Percentiles rank a stretch among this genome's conserved stretches.
phyloP scores from a whole-genome alignment of 2,329 filamentous ascomycete genomes.

The Colletotrichum brevisporum region DNA sequence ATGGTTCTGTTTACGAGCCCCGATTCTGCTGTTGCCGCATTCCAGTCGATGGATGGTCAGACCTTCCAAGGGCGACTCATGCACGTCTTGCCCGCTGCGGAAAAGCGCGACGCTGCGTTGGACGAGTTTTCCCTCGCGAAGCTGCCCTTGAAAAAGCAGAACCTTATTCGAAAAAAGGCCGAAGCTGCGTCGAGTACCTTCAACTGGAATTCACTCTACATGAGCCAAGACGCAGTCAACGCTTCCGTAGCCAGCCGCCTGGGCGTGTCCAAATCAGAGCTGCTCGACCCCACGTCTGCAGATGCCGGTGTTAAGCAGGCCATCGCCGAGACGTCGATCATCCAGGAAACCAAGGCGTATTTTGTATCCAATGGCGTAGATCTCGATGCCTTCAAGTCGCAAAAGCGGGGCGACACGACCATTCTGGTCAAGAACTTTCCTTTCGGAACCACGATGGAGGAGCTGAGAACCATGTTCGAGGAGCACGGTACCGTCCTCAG shows the following conservation, averaged over 20 bases:
- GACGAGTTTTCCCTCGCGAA: constrained; percentile 94
- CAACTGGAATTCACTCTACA: constrained; percentile 99
- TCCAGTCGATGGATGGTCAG: constrained; percentile 83
- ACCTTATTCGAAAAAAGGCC: constrained; percentile 86
- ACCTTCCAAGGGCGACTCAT: constrained; percentile 93
- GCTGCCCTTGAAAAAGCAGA: constrained; percentile 93
- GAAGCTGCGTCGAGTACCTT: constrained; percentile 83
- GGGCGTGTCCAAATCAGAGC: constrained; percentile 89
- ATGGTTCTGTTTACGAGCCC: constrained; percentile 85
- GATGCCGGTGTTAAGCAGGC: constrained; percentile 97
- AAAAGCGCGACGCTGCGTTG: constrained; percentile 84
- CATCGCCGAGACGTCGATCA: constrained; percentile 94
- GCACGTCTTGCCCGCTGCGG: constrained; percentile 88
- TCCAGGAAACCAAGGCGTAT: constrained; percentile 95
- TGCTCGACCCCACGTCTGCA: constrained; percentile 95
- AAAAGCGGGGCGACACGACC: constrained; percentile 85
- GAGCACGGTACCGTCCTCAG: constrained; percentile 86
- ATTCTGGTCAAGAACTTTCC: constrained; percentile 97
- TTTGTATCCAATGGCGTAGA: constrained; percentile 91
- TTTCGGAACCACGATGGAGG: constrained; percentile 83
- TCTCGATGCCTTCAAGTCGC: constrained; percentile 89
- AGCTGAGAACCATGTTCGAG: constrained; percentile 85
- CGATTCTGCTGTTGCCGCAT: constrained; percentile 82
- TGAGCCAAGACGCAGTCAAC: constrained; percentile 97
- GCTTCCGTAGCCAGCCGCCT: constrained; percentile 88